Evolutionary conservation across 352 stramenopile species (phyloP).

Genomic region (Pythium sp.): DNA sequence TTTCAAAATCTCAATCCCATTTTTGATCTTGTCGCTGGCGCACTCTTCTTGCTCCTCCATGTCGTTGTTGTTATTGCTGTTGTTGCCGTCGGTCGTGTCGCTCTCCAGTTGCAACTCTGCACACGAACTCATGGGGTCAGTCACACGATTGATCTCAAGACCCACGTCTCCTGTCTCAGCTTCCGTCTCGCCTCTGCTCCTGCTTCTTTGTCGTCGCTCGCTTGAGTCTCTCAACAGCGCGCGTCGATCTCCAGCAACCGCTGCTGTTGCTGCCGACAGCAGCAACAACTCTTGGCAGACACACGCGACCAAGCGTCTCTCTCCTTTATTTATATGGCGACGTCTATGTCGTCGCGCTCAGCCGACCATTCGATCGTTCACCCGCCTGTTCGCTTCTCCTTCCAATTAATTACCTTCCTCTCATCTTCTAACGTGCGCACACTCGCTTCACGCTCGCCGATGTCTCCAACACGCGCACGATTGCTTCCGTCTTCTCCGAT

Average conservation of each 20-base stretch:
- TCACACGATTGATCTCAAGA: not conserved
- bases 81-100: conserved; percentile 2
- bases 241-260: not conserved
- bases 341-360: not conserved
- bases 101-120: not conserved
- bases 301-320: not conserved
- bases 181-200: not conserved
- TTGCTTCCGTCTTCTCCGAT: not conserved
- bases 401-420: not conserved
- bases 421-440: not conserved
- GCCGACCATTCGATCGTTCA: not conserved
- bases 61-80: conserved; percentile 1
- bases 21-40: not conserved
- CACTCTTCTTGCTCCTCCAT: conserved; percentile 4
- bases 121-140: conserved; percentile 2
- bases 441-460: not conserved
- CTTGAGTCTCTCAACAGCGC: not conserved
- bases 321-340: conserved; percentile 1
- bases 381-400: conserved; percentile 2
- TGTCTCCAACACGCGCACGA: not conserved
- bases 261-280: not conserved
- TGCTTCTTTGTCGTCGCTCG: not conserved
- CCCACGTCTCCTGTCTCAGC: not conserved
- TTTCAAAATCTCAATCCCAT: not conserved
- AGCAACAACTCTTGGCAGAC: not conserved